These are phyloP conservation scores for Colletotrichum orchidophilum DNA, from an alignment of 2,329 filamentous ascomycete genomes.

Conservation along the genomic window DNA sequence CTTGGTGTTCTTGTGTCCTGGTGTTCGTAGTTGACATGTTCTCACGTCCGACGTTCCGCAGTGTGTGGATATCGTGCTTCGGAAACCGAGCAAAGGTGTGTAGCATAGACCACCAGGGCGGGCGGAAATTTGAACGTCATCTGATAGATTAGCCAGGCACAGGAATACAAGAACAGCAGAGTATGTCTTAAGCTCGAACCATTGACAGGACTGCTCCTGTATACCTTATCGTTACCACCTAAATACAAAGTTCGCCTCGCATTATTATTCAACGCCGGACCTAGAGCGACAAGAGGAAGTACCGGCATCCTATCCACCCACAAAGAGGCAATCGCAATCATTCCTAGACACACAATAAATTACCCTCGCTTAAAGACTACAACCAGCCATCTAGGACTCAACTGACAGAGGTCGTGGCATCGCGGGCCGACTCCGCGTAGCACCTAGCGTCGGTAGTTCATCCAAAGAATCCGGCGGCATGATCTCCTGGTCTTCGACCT, in stretches of 20 bases:
- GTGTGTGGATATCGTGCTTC: slow-evolving; percentile 8
- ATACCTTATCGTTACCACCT: background rate
- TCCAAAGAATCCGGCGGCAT: slow-evolving; percentile 38
- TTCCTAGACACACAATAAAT: background rate
- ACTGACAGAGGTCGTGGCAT: background rate
- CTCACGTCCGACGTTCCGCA: slow-evolving; percentile 25
- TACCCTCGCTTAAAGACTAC: background rate
- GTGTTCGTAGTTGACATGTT: background rate
- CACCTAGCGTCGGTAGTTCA: slow-evolving; percentile 42
- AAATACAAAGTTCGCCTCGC: background rate
- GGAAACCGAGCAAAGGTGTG: background rate
- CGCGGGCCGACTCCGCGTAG: slow-evolving; percentile 9
- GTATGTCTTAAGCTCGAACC: slow-evolving; percentile 1
- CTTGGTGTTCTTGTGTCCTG: background rate
- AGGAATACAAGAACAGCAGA: background rate
- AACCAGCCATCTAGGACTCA: background rate
- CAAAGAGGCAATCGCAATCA: background rate
- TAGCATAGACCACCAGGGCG: background rate
- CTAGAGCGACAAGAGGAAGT: background rate
- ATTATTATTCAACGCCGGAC: background rate
- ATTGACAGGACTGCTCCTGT: background rate
- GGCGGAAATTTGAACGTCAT: background rate
- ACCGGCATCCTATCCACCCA: background rate
- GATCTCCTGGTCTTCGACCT: slow-evolving; percentile 46
- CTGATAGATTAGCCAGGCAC: background rate